phyloP scores from a whole-genome alignment of 1,284 basidiomycete genomes.

The Pseudozyma pruni region DNA sequence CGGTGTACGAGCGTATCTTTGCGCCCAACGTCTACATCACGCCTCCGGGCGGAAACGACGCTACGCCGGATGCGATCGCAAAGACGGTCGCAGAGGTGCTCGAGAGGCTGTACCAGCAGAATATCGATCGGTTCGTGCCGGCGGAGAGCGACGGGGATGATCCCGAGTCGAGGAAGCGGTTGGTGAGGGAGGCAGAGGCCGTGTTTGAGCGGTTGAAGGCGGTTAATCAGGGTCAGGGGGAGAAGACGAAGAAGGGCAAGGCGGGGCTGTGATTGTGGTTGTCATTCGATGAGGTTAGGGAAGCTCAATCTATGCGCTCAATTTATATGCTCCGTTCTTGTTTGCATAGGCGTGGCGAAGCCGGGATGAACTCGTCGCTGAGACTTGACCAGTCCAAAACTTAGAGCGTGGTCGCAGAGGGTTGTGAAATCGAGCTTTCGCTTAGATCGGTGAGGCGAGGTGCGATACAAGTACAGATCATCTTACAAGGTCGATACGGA shows the following conservation, averaged over 20 bases:
- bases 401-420: background rate
- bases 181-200: constrained; percentile 69
- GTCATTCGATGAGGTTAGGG: too few species aligned
- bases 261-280: constrained; percentile 18
- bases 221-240: constrained; percentile 7
- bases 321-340: background rate
- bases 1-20: constrained; percentile 30
- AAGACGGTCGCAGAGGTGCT: constrained; percentile 64
- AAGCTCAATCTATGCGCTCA: too few species aligned
- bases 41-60: constrained; percentile 30
- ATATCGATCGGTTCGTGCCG: constrained; percentile 7
- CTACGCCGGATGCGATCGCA: constrained; percentile 61
- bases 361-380: too few species aligned
- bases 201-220: constrained; percentile 68
- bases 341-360: background rate
- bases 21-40: constrained; percentile 48
- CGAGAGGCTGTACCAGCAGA: constrained; percentile 58
- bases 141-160: constrained; percentile 59
- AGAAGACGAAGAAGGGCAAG: constrained; percentile 4
- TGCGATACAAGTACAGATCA: constrained; percentile 14
- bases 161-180: constrained; percentile 71
- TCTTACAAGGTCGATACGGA: too few species aligned
- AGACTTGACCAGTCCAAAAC: too few species aligned
- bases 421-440: background rate
- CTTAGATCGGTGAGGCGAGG: too few species aligned